Percentiles rank a stretch among this genome's conserved stretches.
Evolutionary conservation across 2,329 filamentous ascomycete species (phyloP).

Genomic region (Ploettnerulaceae sp.): DNA sequence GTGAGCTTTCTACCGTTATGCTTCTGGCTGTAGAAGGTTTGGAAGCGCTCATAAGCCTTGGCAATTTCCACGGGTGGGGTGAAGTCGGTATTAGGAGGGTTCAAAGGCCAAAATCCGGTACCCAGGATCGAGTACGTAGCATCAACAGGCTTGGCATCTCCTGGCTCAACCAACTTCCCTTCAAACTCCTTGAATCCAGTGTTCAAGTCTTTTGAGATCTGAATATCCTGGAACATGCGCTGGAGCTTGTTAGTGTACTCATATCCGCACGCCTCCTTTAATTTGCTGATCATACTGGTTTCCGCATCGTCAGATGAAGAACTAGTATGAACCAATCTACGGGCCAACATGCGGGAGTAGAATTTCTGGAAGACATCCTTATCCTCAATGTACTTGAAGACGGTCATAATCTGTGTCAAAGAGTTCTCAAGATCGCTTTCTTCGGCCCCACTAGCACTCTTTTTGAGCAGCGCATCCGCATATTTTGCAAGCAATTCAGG

Average conservation of each 20-base stretch:
- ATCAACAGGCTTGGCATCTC: constrained; percentile 66
- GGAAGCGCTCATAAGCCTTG: constrained; percentile 84
- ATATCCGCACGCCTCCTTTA: constrained; percentile 97
- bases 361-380: constrained; percentile 99
- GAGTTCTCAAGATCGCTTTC: constrained; percentile 90
- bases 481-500: constrained; percentile 95
- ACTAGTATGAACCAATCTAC: constrained; percentile 88
- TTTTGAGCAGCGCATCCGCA: constrained; percentile 85
- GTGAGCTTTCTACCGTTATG: constrained; percentile 94
- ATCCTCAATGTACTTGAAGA: constrained; percentile 99
- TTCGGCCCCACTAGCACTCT: constrained; percentile 87
- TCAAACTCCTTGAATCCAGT: constrained; percentile 78
- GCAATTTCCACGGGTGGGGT: constrained; percentile 80
- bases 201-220: constrained; percentile 97
- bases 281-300: constrained; percentile 98
- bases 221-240: constrained; percentile 99
- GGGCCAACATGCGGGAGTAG: constrained; percentile 93
- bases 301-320: constrained; percentile 96
- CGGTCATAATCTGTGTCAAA: constrained; percentile 91
- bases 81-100: constrained; percentile 81
- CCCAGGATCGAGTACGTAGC: constrained; percentile 89
- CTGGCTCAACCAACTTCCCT: constrained; percentile 56
- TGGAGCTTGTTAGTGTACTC: constrained; percentile 99
- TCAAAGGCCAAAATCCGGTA: constrained; percentile 95
- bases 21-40: constrained; percentile 90